Base-by-base conservation (phyloP, 352 stramenopile genomes). In the Aphanomyces euteiches region DNA sequence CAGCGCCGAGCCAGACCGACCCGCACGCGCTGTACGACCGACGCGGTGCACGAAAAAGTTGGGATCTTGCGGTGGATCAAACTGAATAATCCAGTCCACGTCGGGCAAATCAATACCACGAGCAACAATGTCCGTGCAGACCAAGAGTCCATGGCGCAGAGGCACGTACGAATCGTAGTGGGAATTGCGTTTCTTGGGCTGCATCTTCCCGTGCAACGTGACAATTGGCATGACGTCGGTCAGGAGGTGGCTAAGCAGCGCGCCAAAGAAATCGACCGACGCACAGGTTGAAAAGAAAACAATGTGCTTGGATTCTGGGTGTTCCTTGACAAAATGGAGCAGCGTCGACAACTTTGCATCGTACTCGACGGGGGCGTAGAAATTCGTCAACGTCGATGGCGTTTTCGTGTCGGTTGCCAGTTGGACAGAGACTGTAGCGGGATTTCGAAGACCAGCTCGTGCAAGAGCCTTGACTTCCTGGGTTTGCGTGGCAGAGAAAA, bases 221-320 rank as follows among this genome's bases (percentile, higher is more conserved):
- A 96, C 77, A 28, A 97, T 75, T 7, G 5, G 37, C 6, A 64
- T 65, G 0, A 80, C 74, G 0, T 73, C 57, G 10, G 79, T 78
- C 37, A 87, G 79, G 0, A 98, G 73, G 56, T 91, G 69, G 65
- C 97, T 82, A 17, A 99, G 76, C 39, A 96, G 83, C n/a, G 74
- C 78, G 17, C 86, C 87, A 75, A 99, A 99, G 79, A 98, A 99
- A 64, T 99, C 98, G n/a, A 99, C 98, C 15, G 89, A 93, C 0
- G 95, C 96, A 78, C 98, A 99, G 6, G 98, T 99, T 7, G 98
- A 90, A 72, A 99, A 98, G 80, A 99, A 99, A 4, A 99, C 92
- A 56, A 99, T 98, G 2, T 97, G 73, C 76, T 98, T 98, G 50
- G 92, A 73, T 0, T 75, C 60, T 2, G 75, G 72, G 73, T 98